These are phyloP conservation scores for Apiospora malaysiana DNA, from an alignment of 2,329 filamentous ascomycete species.

Conservation along the genomic window DNA sequence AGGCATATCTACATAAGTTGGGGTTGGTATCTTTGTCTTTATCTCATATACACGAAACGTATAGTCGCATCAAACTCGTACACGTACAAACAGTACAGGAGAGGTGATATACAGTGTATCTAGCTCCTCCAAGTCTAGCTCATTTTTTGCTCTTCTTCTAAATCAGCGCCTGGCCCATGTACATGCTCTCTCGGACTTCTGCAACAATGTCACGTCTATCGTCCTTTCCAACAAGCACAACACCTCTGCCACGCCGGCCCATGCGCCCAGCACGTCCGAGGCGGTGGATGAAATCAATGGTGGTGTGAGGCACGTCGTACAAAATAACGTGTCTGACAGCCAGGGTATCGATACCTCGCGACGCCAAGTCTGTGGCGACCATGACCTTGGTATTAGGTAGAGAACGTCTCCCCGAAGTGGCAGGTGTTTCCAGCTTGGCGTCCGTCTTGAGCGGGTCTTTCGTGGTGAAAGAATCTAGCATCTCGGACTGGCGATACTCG, in stretches of 20 bases:
- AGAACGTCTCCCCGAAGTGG: constrained; percentile 47
- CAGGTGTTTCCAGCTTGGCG: neutral
- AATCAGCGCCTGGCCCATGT: constrained; percentile 78
- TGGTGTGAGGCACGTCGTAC: constrained; percentile 97
- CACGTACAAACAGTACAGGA: neutral
- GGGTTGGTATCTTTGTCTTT: constrained; percentile 18
- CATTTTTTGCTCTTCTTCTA: constrained; percentile 42
- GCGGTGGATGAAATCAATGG: constrained; percentile 97
- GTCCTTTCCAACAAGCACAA: constrained; percentile 88
- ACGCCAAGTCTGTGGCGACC: constrained; percentile 92
- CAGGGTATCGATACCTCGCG: constrained; percentile 91
- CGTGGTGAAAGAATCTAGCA: constrained; percentile 76
- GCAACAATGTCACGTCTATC: constrained; percentile 89
- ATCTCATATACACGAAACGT: constrained; percentile 14
- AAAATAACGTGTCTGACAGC: constrained; percentile 90
- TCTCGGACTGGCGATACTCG: constrained; percentile 77
- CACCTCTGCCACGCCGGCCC: constrained; percentile 85
- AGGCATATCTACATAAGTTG: neutral
- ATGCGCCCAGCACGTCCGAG: constrained; percentile 91
- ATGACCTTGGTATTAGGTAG: constrained; percentile 86
- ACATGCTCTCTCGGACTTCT: constrained; percentile 91
- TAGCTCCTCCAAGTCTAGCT: neutral
- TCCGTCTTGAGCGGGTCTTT: constrained; percentile 45
- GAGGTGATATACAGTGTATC: constrained; percentile 8
- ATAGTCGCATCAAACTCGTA: constrained; percentile 2